A percentile compares a stretch with the other conserved stretches of the same genome.
phyloP scores from a whole-genome alignment of 176 grass and related monocot genomes.

The Oryza brachyantha region DNA sequence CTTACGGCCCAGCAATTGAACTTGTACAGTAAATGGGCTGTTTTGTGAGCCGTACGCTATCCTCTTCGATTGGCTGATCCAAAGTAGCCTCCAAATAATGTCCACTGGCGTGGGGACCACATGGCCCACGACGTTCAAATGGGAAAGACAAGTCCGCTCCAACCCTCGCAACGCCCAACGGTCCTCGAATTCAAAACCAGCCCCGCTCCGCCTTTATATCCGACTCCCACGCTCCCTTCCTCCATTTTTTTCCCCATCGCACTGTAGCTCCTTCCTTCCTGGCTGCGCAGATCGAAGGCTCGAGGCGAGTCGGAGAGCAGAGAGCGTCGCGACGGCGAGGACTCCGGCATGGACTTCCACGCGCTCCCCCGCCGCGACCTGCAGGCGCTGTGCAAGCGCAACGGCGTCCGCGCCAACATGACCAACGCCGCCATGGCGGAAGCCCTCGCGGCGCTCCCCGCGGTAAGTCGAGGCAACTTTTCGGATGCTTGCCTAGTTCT shows the following conservation, averaged over 20 bases:
- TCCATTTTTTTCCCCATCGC: slow-evolving; percentile 9
- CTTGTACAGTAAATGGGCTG: background rate
- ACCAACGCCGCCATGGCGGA: slow-evolving; percentile 83
- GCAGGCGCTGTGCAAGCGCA: slow-evolving; percentile 84
- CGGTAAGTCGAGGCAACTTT: slow-evolving; percentile 10
- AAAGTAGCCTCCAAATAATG: no score
- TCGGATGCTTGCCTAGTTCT: background rate
- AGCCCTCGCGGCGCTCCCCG: slow-evolving; percentile 60
- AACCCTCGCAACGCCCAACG: slow-evolving; percentile 7
- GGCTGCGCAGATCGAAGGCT: no score
- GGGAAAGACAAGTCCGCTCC: background rate
- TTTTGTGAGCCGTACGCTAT: background rate
- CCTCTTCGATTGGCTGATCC: no score
- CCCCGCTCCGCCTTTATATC: background rate
- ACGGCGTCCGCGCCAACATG: slow-evolving; percentile 71
- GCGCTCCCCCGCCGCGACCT: slow-evolving; percentile 67
- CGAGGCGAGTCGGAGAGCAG: background rate
- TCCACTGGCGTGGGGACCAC: background rate
- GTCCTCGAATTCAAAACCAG: slow-evolving; percentile 31
- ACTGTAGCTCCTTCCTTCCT: background rate
- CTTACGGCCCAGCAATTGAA: background rate
- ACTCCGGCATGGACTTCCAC: slow-evolving; percentile 62
- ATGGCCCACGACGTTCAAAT: background rate
- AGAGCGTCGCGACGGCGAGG: background rate
- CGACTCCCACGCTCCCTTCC: slow-evolving; percentile 23